Evolutionary conservation across 352 stramenopile species (phyloP), one percentile per base, ranked within the genome.

Genomic region (Pythium sukuiense): DNA sequence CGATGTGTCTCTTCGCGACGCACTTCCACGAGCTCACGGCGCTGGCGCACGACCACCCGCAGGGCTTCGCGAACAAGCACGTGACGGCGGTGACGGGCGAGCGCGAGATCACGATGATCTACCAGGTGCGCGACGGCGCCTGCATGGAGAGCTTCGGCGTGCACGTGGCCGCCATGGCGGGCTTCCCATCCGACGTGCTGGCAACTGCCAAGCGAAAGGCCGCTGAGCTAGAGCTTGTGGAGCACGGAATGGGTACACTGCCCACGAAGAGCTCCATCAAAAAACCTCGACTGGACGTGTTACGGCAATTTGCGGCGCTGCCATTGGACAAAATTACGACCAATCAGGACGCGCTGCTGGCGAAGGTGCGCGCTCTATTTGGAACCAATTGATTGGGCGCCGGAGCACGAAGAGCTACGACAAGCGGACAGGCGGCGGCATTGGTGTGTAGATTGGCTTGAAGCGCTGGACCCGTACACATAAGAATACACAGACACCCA

Each of bases 21-120:
- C 98, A 99, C 79, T 99, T 99, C 70, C 97, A 99, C 80, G 98
- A 99, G 74, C 81, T 99, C 35, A 99, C 97, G 37, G 86, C 84
- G 16, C 73, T 99, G n/a, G 79, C 90, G 65, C 75, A 95, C 26
- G 85, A 90, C 16, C 68, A 91, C 57, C 32, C 70, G 18, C 63
- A 88, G 27, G 76, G 81, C 20, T 92, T 93, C 53, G 89, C 98
- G 24, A 99, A 99, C 77, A 97, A 97, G 62, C 97, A 99, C 80
- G 95, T 99, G 26, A 97, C 93, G 14, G 97, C 97, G 24, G 77
- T 97, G 39, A 79, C 85, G 16, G 77, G 63, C 61, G 81, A 92
- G 58, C 72, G 78, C n/a, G 81, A 89, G 55, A 95, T 96, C 77
- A 94, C 88, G n/a, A 96, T 96, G 87, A 70, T 94, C 55, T 96